Conservation (phyloP, 2,329 filamentous ascomycete genomes). For the Cyphellophora europaea region DNA sequence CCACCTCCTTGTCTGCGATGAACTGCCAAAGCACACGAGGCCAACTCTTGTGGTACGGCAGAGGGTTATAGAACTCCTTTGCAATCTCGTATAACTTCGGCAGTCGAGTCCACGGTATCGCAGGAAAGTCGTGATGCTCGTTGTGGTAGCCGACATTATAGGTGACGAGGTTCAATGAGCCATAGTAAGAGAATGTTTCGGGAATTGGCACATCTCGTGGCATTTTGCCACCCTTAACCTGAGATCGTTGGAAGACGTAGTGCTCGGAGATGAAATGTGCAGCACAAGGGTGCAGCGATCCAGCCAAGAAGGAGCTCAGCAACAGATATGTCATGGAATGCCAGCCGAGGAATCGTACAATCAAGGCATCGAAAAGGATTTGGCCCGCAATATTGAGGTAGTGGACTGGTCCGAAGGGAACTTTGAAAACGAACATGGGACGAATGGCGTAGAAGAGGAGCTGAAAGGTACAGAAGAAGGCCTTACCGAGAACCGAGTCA, state of each 20-base stretch:
- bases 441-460: conserved; percentile 97
- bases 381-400: conserved; percentile 72
- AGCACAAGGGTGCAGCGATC: conserved; percentile 85
- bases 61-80: conserved; percentile 79
- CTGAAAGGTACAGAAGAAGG: conserved; percentile 98
- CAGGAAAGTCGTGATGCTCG: conserved; percentile 98
- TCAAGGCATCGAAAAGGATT: conserved; percentile 62
- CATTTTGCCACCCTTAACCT: conserved; percentile 24
- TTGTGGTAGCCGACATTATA: conserved; percentile 99
- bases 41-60: conserved; percentile 87
- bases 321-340: conserved; percentile 73
- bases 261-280: conserved; percentile 99
- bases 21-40: conserved; percentile 91
- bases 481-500: conserved; percentile 86
- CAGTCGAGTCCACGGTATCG: conserved; percentile 86
- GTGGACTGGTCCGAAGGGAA: conserved; percentile 81
- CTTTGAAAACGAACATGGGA: conserved; percentile 85
- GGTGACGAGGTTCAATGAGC: conserved; percentile 78
- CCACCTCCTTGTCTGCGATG: conserved; percentile 80
- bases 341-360: conserved; percentile 53
- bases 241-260: conserved; percentile 57
- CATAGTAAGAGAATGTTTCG: conserved; percentile 97
- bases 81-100: conserved; percentile 70
- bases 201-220: conserved; percentile 49
- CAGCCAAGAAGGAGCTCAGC: conserved; percentile 84